These are phyloP conservation scores for Hyaloraphidium curvatum DNA, from an alignment of 192 early-diverging fungal genomes.

Conservation along the genomic window DNA sequence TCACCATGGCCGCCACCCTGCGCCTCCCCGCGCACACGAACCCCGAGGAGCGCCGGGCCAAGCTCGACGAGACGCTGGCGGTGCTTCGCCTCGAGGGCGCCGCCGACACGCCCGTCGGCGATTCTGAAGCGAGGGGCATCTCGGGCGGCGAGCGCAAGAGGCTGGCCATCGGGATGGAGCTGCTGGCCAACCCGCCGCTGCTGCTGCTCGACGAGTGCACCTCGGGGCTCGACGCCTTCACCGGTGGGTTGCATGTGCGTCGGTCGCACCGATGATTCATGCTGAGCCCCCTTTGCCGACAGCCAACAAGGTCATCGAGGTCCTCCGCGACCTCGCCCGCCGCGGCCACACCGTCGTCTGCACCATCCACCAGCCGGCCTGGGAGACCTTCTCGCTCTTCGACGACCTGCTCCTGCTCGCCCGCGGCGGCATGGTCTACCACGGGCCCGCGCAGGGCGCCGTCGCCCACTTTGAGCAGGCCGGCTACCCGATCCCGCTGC, in stretches of 20 bases:
- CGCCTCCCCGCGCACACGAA: background rate
- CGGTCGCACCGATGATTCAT: background rate
- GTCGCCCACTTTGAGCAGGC: constrained; percentile 21
- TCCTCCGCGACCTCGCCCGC: background rate
- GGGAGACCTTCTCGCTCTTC: constrained; percentile 18
- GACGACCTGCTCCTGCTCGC: constrained; percentile 49
- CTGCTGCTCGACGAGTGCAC: background rate
- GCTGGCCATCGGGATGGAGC: background rate
- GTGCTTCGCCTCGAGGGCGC: background rate
- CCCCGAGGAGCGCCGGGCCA: background rate
- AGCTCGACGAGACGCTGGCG: background rate
- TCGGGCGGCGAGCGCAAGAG: background rate
- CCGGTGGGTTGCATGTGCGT: background rate
- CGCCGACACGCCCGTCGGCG: background rate
- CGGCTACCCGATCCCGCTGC: constrained; percentile 26
- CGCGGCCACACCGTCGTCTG: background rate
- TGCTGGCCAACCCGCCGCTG: background rate
- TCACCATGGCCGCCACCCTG: background rate
- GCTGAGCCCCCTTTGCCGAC: background rate
- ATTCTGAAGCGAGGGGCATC: background rate
- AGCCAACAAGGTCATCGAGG: background rate
- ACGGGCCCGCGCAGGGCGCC: constrained; percentile 24
- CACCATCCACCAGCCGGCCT: background rate
- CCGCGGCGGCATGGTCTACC: constrained; percentile 46
- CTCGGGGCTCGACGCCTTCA: background rate